These are phyloP conservation scores for Aspergillus pseudoterreus DNA, from an alignment of 2,329 filamentous ascomycete species.

Conservation along the genomic window DNA sequence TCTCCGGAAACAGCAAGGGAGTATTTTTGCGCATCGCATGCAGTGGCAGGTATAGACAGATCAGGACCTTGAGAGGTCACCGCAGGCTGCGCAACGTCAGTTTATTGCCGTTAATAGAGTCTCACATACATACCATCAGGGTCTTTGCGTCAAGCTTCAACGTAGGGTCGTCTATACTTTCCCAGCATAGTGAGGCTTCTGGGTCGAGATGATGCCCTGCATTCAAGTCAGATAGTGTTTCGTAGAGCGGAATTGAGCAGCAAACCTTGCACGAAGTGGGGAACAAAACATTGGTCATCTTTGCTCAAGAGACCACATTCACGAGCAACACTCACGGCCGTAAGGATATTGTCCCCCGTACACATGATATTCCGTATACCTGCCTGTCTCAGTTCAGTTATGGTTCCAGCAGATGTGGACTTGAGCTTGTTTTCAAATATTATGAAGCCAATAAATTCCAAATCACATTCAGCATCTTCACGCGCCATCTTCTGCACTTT, in stretches of 20 bases:
- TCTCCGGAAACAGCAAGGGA: conserved; percentile 87
- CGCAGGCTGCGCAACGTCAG: conserved; percentile 55
- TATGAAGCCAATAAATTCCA: conserved; percentile 93
- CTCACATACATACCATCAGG: conserved; percentile 54
- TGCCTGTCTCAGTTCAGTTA: conserved; percentile 76
- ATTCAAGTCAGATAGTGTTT: background rate
- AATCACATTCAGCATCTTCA: conserved; percentile 72
- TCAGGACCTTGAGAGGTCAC: conserved; percentile 69
- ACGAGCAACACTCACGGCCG: conserved; percentile 89
- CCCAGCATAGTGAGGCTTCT: conserved; percentile 75
- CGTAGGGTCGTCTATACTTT: conserved; percentile 84
- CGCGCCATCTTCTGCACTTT: conserved; percentile 93
- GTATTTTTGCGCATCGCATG: conserved; percentile 77
- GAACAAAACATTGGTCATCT: conserved; percentile 85
- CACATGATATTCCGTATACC: conserved; percentile 93
- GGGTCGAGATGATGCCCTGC: conserved; percentile 69
- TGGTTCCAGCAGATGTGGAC: conserved; percentile 73
- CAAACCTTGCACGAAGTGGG: conserved; percentile 73
- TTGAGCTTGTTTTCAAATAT: conserved; percentile 99
- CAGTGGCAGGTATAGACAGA: conserved; percentile 79
- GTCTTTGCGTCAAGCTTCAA: conserved; percentile 76
- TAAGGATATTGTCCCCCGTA: conserved; percentile 95
- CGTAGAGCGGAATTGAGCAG: conserved; percentile 1
- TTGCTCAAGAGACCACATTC: conserved; percentile 81
- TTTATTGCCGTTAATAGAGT: background rate